These are phyloP conservation scores for Metarhizium anisopliae DNA, from an alignment of 2,329 filamentous ascomycete species.

Conservation along the genomic window DNA sequence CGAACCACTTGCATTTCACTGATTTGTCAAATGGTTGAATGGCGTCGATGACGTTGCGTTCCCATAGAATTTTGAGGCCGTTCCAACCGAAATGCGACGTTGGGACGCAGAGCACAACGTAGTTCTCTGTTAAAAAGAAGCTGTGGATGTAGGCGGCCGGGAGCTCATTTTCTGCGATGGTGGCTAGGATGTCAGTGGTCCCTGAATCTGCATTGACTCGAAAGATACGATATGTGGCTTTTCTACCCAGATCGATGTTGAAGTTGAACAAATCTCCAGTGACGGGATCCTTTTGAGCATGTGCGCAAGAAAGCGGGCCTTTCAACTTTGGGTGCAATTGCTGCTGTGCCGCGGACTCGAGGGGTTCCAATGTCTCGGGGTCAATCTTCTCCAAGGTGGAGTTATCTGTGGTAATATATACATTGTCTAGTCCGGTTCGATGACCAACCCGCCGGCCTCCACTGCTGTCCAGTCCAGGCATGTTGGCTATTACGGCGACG, in stretches of 20 bases:
- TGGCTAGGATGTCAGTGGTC: slow-evolving; percentile 61
- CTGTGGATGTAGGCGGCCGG: slow-evolving; percentile 73
- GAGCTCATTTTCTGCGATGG: slow-evolving; percentile 40
- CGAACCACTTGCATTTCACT: slow-evolving; percentile 57
- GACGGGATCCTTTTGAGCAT: slow-evolving; percentile 60
- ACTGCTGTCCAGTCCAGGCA: slow-evolving; percentile 43
- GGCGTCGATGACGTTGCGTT: slow-evolving; percentile 59
- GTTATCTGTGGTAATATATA: slow-evolving; percentile 25
- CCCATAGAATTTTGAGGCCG: slow-evolving; percentile 54
- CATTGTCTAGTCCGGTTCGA: slow-evolving; percentile 18
- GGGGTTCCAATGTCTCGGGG: slow-evolving; percentile 62
- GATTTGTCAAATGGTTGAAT: slow-evolving; percentile 53
- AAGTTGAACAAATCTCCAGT: slow-evolving; percentile 76
- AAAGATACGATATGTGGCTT: slow-evolving; percentile 60
- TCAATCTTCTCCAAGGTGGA: slow-evolving; percentile 58
- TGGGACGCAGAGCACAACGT: slow-evolving; percentile 66
- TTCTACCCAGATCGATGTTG: slow-evolving; percentile 57
- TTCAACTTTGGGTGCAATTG: slow-evolving; percentile 58
- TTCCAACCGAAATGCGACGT: slow-evolving; percentile 48
- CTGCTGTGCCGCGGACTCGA: slow-evolving; percentile 52
- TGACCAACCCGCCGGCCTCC: slow-evolving; percentile 17
- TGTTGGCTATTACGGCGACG: slow-evolving; percentile 56
- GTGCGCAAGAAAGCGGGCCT: slow-evolving; percentile 60
- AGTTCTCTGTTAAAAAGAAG: slow-evolving; percentile 62
- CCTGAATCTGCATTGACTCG: slow-evolving; percentile 52